A percentile compares a stretch with the other conserved stretches of the same genome.
phyloP scores from a whole-genome alignment of 495 filamentous ascomycete species.

The Penicillium macrosclerotiorum region DNA sequence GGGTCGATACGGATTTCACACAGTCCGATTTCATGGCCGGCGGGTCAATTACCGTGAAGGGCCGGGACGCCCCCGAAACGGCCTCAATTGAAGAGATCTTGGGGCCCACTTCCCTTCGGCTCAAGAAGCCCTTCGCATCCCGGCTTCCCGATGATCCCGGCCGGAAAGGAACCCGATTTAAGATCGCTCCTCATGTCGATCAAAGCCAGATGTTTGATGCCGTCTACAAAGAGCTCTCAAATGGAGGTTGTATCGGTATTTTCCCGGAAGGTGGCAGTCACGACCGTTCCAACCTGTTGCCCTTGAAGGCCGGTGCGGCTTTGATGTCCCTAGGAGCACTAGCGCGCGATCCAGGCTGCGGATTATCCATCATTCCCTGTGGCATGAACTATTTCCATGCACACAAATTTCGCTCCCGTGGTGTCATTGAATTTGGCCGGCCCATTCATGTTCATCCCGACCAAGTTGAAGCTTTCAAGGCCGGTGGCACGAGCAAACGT shows the following conservation, averaged over 20 bases:
- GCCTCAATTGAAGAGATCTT: slow-evolving; percentile 74
- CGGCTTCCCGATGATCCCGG: slow-evolving; percentile 50
- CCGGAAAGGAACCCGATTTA: slow-evolving; percentile 76
- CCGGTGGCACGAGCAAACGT: slow-evolving; percentile 62
- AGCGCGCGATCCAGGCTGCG: slow-evolving; percentile 77
- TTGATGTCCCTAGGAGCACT: slow-evolving; percentile 97
- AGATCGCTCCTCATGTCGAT: slow-evolving; percentile 87
- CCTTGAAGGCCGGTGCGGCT: slow-evolving; percentile 93
- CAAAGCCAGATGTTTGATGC: slow-evolving; percentile 89
- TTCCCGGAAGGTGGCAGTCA: slow-evolving; percentile 98
- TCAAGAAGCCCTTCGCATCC: slow-evolving; percentile 81
- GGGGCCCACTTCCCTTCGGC: slow-evolving; percentile 70
- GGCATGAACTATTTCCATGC: slow-evolving; percentile 99
- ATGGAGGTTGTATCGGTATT: slow-evolving; percentile 88
- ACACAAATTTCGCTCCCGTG: slow-evolving; percentile 95
- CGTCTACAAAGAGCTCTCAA: slow-evolving; percentile 75
- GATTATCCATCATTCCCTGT: slow-evolving; percentile 87
- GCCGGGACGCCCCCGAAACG: slow-evolving; percentile 72
- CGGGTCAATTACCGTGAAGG: slow-evolving; percentile 80
- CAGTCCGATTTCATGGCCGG: slow-evolving; percentile 66
- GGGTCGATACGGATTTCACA: slow-evolving; percentile 78
- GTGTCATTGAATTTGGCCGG: slow-evolving; percentile 90
- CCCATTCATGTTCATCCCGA: slow-evolving; percentile 79
- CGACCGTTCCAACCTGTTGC: slow-evolving; percentile 87
- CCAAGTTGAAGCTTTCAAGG: slow-evolving; percentile 78